Evolutionary conservation across 176 grass and related monocot genomes (phyloP).

Genomic region (sorghum (Sorghum bicolor)): Sorghum_bicolor_NCBIv3 NC_012876.2:56951501-56952000

Average conservation of each 20-base stretch:
- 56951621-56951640: constrained; percentile 72
- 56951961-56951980: neutral
- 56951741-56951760: constrained; percentile 56
- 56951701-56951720: constrained; percentile 63
- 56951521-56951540: constrained; percentile 49
- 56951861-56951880: neutral
- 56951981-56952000: constrained; percentile 13
- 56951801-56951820: neutral
- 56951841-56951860: neutral
- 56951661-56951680: constrained; percentile 28
- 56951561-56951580: constrained; percentile 69
- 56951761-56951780: neutral
- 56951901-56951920: neutral
- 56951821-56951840: neutral
- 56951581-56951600: constrained; percentile 66
- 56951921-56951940: neutral
- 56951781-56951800: neutral
- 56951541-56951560: constrained; percentile 42
- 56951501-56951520: constrained; percentile 46
- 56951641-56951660: constrained; percentile 61
- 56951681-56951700: constrained; percentile 17
- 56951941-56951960: neutral
- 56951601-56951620: constrained; percentile 72
- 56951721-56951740: constrained; percentile 55
- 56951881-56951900: neutral